A percentile compares a stretch with the other conserved stretches of the same genome.
Conservation (phyloP, 2,329 filamentous ascomycete species). For the Cryphonectria radicalis region DNA sequence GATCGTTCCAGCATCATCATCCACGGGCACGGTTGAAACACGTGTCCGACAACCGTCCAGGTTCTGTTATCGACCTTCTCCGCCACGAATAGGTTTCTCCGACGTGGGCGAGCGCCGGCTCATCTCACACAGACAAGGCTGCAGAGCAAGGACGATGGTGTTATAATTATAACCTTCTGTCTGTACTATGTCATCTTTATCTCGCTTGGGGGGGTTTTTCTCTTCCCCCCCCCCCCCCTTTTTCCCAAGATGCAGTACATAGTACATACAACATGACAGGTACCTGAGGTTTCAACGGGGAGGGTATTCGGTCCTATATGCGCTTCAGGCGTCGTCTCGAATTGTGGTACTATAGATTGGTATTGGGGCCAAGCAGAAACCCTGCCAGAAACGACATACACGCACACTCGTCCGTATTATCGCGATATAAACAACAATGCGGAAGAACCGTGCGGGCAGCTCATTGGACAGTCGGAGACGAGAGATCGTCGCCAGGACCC, state of each 20-base stretch:
- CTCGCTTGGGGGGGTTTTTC: neutral
- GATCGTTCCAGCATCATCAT: slow-evolving; percentile 1
- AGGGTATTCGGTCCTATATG: neutral
- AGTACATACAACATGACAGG: neutral
- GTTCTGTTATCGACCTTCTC: neutral
- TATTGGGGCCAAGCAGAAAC: neutral
- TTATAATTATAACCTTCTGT: neutral
- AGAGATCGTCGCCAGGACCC: neutral
- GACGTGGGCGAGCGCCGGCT: neutral
- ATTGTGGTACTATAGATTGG: neutral
- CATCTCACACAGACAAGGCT: neutral
- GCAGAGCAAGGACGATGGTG: neutral
- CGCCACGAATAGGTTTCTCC: neutral
- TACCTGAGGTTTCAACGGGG: neutral
- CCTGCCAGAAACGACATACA: neutral
- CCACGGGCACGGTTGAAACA: slow-evolving; percentile 14
- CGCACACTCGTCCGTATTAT: neutral
- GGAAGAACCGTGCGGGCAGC: neutral
- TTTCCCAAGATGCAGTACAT: neutral
- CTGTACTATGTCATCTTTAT: neutral
- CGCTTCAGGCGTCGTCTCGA: neutral
- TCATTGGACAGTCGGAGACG: neutral
- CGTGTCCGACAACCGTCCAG: slow-evolving; percentile 2
- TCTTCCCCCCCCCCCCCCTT: no score
- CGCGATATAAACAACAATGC: neutral